phyloP scores from a whole-genome alignment of 2,329 filamentous ascomycete species.

The Neopestalotiopsis clavispora region DNA sequence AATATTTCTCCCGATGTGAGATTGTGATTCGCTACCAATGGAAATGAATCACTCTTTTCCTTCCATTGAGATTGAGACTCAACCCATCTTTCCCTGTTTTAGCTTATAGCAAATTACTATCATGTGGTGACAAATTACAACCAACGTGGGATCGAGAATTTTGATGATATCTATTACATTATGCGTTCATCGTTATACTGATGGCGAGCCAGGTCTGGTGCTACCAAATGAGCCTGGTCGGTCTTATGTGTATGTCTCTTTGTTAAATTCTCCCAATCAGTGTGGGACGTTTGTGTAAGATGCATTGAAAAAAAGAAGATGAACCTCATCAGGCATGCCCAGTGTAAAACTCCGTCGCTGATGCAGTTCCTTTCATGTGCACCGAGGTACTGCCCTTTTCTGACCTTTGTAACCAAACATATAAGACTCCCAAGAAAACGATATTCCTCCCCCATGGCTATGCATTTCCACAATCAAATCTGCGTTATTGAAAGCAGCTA shows the following conservation, averaged over 20 bases:
- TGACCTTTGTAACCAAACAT: not conserved
- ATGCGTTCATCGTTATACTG: conserved; percentile 10
- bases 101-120: too few relatives aligned
- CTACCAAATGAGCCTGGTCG: not conserved
- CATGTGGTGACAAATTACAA: too few relatives aligned
- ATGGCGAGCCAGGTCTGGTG: not conserved
- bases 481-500: not conserved
- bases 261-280: not conserved
- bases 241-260: not conserved
- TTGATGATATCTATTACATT: conserved; percentile 13
- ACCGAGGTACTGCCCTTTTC: not conserved
- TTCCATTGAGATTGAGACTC: too few relatives aligned
- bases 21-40: not conserved
- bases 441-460: not conserved
- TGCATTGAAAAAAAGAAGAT: not conserved
- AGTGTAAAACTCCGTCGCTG: conserved; percentile 18
- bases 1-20: not conserved
- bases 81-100: too few relatives aligned
- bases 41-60: too few relatives aligned
- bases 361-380: conserved; percentile 15
- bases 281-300: not conserved
- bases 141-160: not conserved
- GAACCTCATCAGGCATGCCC: not conserved
- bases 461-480: not conserved
- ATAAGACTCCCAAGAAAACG: not conserved